These are phyloP conservation scores for Byssothecium circinans DNA, from an alignment of 2,329 filamentous ascomycete genomes.

Conservation along the genomic window DNA sequence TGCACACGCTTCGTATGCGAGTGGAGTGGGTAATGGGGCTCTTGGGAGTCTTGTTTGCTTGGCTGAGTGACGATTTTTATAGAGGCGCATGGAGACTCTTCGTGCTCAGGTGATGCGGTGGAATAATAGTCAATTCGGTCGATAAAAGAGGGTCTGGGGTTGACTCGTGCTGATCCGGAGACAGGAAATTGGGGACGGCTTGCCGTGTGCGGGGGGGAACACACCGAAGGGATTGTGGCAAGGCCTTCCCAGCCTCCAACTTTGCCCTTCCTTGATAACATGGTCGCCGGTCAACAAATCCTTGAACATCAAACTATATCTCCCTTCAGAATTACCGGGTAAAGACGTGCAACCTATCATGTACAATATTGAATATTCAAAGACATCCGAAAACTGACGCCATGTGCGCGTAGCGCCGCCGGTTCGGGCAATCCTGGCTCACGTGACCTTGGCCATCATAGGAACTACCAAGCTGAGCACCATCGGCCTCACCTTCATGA, in stretches of 20 bases:
- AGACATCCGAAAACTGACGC: no score
- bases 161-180: background rate
- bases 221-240: background rate
- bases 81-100: background rate
- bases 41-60: background rate
- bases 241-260: background rate
- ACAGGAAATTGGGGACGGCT: background rate
- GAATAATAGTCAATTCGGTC: background rate
- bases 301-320: no score
- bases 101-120: background rate
- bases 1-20: background rate
- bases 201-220: background rate
- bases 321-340: no score
- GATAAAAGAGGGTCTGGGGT: background rate
- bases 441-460: no score
- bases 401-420: no score
- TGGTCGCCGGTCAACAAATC: no score
- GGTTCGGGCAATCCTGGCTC: no score
- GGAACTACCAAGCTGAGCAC: no score
- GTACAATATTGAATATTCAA: no score
- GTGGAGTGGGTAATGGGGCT: background rate
- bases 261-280: no score
- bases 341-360: no score
- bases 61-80: background rate
- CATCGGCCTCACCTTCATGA: no score